Conservation (phyloP, 805 yeast genomes). For the Yamadazyma olivae region DNA sequence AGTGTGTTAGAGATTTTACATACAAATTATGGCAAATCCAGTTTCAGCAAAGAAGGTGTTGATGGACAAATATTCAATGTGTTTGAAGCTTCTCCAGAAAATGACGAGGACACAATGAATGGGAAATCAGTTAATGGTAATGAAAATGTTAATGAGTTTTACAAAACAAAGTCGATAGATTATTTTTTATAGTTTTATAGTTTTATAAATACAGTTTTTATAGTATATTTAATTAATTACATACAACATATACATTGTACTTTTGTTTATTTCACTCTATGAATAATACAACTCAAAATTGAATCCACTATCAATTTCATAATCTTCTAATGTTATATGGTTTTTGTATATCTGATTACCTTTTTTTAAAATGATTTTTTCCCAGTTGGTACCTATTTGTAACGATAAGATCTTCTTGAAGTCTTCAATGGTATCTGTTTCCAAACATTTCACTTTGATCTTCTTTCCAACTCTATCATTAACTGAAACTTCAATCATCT, state of each 20-base stretch:
- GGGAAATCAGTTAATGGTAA: slow-evolving; percentile 40
- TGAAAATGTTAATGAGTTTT: slow-evolving; percentile 13
- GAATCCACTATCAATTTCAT: slow-evolving; percentile 88
- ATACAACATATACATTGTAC: too few species aligned
- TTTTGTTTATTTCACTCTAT: too few species aligned
- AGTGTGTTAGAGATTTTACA: slow-evolving; percentile 84
- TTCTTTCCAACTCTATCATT: slow-evolving; percentile 76
- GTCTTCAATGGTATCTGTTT: slow-evolving; percentile 84
- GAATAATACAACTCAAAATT: slow-evolving; percentile 84
- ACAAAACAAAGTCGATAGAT: slow-evolving; percentile 39
- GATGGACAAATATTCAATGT: slow-evolving; percentile 79
- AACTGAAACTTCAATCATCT: slow-evolving; percentile 41
- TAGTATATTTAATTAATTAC: too few species aligned
- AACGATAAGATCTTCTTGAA: slow-evolving; percentile 79
- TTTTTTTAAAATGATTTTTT: slow-evolving; percentile 70
- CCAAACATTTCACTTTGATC: slow-evolving; percentile 82
- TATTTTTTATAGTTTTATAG: slow-evolving; percentile 43
- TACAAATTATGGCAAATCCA: slow-evolving; percentile 36
- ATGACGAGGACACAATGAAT: slow-evolving; percentile 54
- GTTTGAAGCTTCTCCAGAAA: slow-evolving; percentile 96
- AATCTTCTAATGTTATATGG: slow-evolving; percentile 89
- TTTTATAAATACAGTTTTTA: too few species aligned
- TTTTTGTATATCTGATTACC: slow-evolving; percentile 84
- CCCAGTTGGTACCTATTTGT: slow-evolving; percentile 75
- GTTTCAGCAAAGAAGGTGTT: slow-evolving; percentile 16